These are phyloP conservation scores for Marasmius oreades DNA, from an alignment of 1,284 basidiomycete species.

Conservation along the genomic window DNA sequence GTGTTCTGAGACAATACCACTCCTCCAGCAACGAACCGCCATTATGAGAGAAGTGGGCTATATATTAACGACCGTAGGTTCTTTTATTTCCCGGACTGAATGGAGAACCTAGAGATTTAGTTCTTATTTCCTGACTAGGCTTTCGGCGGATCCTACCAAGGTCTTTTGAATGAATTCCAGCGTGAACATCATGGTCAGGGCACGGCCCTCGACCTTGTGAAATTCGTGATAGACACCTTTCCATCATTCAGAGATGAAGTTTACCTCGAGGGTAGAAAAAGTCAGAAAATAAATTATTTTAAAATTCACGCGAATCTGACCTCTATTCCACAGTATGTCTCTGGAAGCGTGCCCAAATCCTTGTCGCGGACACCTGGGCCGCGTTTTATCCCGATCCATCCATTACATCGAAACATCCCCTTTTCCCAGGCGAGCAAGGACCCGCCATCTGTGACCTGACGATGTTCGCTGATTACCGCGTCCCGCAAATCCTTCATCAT, in stretches of 20 bases:
- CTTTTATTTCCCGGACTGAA: neutral
- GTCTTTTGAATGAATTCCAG: conserved; percentile 62
- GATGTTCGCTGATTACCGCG: conserved; percentile 87
- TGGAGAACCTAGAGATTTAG: neutral
- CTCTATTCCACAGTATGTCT: conserved; percentile 49
- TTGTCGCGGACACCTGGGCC: conserved; percentile 83
- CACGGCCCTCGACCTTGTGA: conserved; percentile 68
- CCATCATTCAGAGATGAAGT: conserved; percentile 75
- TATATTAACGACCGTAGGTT: conserved; percentile 61
- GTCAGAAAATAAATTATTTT: conserved; percentile 29
- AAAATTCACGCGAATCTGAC: neutral
- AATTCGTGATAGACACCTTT: conserved; percentile 66
- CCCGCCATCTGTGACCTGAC: conserved; percentile 64
- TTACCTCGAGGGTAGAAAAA: conserved; percentile 49
- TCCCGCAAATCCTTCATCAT: conserved; percentile 82
- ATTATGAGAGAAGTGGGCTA: conserved; percentile 72
- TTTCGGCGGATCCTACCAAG: conserved; percentile 69
- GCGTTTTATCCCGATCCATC: conserved; percentile 62
- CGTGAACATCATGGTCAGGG: conserved; percentile 45
- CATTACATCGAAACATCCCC: conserved; percentile 48
- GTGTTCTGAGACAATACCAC: conserved; percentile 59
- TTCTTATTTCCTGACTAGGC: conserved; percentile 34
- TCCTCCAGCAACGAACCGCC: conserved; percentile 62
- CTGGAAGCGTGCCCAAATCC: conserved; percentile 84
- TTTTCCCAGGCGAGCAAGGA: conserved; percentile 57